Percentiles rank a stretch among this genome's conserved stretches.
Conservation (phyloP, 768 basidiomycete genomes). For the Lentinula aciculospora region DNA sequence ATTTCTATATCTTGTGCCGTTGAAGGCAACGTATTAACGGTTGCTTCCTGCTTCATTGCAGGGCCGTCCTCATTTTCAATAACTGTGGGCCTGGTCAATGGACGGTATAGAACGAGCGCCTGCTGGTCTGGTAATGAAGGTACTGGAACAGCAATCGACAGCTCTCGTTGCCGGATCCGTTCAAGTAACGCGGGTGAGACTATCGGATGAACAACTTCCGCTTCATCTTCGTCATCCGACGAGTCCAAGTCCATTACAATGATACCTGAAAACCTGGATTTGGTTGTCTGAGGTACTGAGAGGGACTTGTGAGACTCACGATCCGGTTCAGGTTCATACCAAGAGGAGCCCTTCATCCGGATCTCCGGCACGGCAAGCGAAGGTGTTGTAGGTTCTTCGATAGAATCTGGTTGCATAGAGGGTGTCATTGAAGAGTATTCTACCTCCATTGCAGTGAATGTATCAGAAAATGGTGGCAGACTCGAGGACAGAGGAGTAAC, state of each 20-base stretch:
- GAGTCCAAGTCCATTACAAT: constrained; percentile 55
- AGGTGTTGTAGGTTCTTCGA: constrained; percentile 15
- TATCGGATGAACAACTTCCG: constrained; percentile 27
- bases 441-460: constrained; percentile 5
- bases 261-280: constrained; percentile 39
- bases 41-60: constrained; percentile 9
- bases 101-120: constrained; percentile 53
- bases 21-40: background rate
- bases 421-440: constrained; percentile 1
- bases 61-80: background rate
- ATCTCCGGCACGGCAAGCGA: constrained; percentile 38
- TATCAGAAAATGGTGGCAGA: background rate
- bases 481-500: background rate
- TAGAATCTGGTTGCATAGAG: constrained; percentile 2
- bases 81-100: constrained; percentile 23
- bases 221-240: constrained; percentile 35
- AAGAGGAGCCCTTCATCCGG: constrained; percentile 57
- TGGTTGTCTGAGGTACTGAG: background rate
- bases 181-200: constrained; percentile 37
- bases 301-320: constrained; percentile 33
- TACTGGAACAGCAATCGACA: constrained; percentile 11
- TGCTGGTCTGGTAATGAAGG: constrained; percentile 23
- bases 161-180: constrained; percentile 31
- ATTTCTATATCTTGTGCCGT: background rate
- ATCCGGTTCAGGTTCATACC: constrained; percentile 68